These are phyloP conservation scores for Euclidium syriacum DNA, from an alignment of 345 rosid species.

Conservation along the genomic window DNA sequence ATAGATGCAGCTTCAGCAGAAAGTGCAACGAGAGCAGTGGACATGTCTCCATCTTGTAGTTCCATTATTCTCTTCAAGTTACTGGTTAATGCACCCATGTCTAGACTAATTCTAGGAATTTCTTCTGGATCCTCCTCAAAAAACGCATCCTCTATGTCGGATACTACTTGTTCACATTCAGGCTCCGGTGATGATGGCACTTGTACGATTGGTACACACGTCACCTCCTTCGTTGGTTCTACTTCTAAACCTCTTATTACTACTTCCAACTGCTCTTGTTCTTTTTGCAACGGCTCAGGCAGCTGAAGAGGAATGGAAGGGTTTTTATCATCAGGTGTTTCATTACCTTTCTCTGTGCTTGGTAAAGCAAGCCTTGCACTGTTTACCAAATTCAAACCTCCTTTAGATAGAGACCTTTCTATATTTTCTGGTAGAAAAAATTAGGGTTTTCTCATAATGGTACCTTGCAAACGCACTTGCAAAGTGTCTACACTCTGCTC, in stretches of 20 bases:
- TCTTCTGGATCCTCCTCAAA: constrained; percentile 67
- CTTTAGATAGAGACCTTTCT: background rate
- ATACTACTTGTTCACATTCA: constrained; percentile 37
- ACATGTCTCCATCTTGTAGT: constrained; percentile 61
- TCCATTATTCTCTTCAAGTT: constrained; percentile 67
- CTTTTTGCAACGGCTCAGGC: constrained; percentile 33
- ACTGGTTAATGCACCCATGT: constrained; percentile 56
- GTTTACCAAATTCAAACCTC: constrained; percentile 15
- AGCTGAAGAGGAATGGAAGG: constrained; percentile 44
- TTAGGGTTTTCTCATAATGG: background rate
- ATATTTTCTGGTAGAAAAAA: background rate
- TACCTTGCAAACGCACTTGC: constrained; percentile 99
- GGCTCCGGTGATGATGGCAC: constrained; percentile 87
- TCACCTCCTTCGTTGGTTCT: constrained; percentile 27
- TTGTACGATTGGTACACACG: constrained; percentile 71
- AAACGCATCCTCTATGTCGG: constrained; percentile 67
- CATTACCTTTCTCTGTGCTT: constrained; percentile 47
- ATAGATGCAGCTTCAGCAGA: constrained; percentile 71
- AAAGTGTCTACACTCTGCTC: constrained; percentile 98
- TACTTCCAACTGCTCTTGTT: constrained; percentile 30
- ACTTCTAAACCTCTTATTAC: constrained; percentile 12
- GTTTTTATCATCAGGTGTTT: constrained; percentile 33
- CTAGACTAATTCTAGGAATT: constrained; percentile 74
- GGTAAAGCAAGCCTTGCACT: constrained; percentile 92
- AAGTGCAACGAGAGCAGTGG: constrained; percentile 77